phyloP scores from a whole-genome alignment of 2,329 filamentous ascomycete species.

The Xylaria sp. region DNA sequence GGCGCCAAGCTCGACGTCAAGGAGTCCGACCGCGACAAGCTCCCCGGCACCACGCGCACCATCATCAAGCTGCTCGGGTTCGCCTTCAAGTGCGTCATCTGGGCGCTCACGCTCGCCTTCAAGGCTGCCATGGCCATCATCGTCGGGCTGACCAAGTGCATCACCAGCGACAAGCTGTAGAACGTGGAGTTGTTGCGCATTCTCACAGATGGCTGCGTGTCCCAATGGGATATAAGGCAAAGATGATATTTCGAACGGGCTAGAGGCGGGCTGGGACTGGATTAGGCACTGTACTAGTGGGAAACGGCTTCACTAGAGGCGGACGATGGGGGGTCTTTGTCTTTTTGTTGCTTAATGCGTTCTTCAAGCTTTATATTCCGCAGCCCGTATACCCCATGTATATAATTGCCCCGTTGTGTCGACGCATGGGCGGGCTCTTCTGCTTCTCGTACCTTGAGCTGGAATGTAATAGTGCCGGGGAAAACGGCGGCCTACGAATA shows the following conservation, averaged over 20 bases:
- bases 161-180: slow-evolving; percentile 57
- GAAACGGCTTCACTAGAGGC: slow-evolving; percentile 17
- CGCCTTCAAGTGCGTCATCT: slow-evolving; percentile 67
- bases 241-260: too few relatives aligned
- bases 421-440: slow-evolving; percentile 13
- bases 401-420: slow-evolving; percentile 6
- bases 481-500: slow-evolving; percentile 11
- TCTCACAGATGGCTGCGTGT: neutral
- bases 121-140: slow-evolving; percentile 64
- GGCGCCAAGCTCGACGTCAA: slow-evolving; percentile 55
- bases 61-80: slow-evolving; percentile 63
- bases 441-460: slow-evolving; percentile 24
- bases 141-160: slow-evolving; percentile 61
- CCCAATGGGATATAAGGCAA: too few relatives aligned
- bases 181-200: neutral
- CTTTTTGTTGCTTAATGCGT: neutral
- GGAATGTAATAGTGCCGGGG: slow-evolving; percentile 21
- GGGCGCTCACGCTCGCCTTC: slow-evolving; percentile 65
- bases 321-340: slow-evolving; percentile 3
- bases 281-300: slow-evolving; percentile 9
- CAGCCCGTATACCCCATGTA: slow-evolving; percentile 7
- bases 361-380: slow-evolving; percentile 6
- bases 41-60: slow-evolving; percentile 61
- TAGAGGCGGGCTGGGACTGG: too few relatives aligned
- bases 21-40: slow-evolving; percentile 56